Evolutionary conservation across 2,329 filamentous ascomycete genomes (phyloP).

Genomic region (Aspergillus transmontanensis): DNA sequence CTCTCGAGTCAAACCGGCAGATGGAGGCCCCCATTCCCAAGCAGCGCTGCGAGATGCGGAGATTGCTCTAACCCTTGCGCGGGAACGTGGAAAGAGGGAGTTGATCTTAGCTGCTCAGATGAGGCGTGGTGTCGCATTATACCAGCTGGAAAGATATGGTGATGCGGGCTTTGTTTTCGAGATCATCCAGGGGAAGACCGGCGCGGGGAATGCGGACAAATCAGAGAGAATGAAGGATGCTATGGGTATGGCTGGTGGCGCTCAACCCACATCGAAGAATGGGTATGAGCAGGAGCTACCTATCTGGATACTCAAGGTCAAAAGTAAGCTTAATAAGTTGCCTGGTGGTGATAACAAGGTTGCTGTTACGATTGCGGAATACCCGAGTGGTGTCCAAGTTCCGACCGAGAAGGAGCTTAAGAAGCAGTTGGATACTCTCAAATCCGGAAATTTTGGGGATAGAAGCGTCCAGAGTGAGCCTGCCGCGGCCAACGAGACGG

Average conservation of each 20-base stretch:
- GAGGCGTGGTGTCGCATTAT: slow-evolving; percentile 74
- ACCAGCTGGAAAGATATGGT: slow-evolving; percentile 69
- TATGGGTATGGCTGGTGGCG: slow-evolving; percentile 25
- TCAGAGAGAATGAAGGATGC: slow-evolving; percentile 32
- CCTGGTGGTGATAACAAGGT: slow-evolving; percentile 52
- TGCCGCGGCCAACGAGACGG: slow-evolving; percentile 6
- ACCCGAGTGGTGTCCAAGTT: slow-evolving; percentile 51
- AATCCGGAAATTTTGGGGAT: slow-evolving; percentile 26
- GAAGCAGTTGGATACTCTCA: slow-evolving; percentile 34
- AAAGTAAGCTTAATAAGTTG: slow-evolving; percentile 53
- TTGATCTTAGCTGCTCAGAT: slow-evolving; percentile 81
- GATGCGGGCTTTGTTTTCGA: slow-evolving; percentile 73
- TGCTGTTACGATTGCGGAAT: slow-evolving; percentile 53
- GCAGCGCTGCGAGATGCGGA: slow-evolving; percentile 71
- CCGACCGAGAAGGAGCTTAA: slow-evolving; percentile 45
- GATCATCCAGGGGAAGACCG: slow-evolving; percentile 55
- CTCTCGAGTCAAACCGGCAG: slow-evolving; percentile 59
- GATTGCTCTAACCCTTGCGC: slow-evolving; percentile 63
- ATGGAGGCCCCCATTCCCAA: slow-evolving; percentile 44
- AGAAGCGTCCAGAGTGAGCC: not conserved
- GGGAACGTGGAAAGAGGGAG: slow-evolving; percentile 71
- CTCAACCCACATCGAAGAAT: slow-evolving; percentile 20
- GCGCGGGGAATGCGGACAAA: slow-evolving; percentile 44
- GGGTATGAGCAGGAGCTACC: slow-evolving; percentile 43
- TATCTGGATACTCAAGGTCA: slow-evolving; percentile 63